phyloP scores from a whole-genome alignment of 2,329 filamentous ascomycete genomes.

The Aspergillus caelatus region DNA sequence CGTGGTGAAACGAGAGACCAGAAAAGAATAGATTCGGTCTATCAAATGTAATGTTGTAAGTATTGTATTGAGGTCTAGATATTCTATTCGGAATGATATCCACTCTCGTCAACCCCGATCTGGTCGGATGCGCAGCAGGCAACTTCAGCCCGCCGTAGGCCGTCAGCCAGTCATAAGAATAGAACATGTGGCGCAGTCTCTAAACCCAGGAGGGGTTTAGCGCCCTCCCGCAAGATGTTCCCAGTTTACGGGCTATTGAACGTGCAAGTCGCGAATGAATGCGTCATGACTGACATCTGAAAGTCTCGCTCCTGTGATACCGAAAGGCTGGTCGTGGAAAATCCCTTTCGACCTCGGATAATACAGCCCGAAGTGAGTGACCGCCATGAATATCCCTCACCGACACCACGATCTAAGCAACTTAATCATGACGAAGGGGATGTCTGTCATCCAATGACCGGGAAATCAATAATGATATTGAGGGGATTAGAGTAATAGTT shows the following conservation, averaged over 20 bases:
- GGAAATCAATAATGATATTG: neutral
- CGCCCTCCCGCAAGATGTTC: neutral
- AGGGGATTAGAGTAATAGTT: neutral
- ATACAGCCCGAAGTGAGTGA: neutral
- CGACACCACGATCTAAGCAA: neutral
- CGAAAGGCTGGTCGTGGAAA: neutral
- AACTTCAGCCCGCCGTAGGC: neutral
- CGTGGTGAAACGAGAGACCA: neutral
- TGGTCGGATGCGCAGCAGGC: neutral
- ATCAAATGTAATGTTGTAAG: neutral
- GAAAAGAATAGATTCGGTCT: neutral
- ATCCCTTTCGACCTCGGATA: neutral
- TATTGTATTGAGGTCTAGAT: no score
- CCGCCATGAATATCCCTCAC: neutral
- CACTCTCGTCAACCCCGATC: neutral
- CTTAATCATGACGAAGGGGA: neutral
- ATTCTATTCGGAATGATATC: no score
- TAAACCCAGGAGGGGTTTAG: neutral
- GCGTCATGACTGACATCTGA: constrained; percentile 4
- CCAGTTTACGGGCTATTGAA: neutral
- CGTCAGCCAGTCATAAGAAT: neutral
- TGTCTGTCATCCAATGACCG: neutral
- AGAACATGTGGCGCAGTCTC: constrained; percentile 2
- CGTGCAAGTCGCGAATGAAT: neutral
- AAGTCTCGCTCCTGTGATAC: neutral